Evolutionary conservation across 108 stramenopile species (phyloP), one percentile per base, ranked within the genome.

Genomic region (Fragilaria radians): DNA sequence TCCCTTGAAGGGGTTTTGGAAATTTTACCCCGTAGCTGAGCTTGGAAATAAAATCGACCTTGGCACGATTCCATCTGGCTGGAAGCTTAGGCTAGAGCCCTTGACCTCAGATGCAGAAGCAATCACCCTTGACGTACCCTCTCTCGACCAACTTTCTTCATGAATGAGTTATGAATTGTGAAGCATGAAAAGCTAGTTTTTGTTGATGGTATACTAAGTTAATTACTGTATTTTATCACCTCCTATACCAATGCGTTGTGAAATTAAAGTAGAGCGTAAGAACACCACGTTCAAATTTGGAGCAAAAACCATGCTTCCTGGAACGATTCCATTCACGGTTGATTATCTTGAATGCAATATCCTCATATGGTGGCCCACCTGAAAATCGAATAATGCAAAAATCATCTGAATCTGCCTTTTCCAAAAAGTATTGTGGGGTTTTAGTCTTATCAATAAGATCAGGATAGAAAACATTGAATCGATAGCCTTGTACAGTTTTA

Each of bases 401-500:
- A 1, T 98, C 89, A 27, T 92, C 79, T 18, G 91, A 67, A 54
- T 97, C 97, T 0, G 88, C 90, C 25, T 64, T 63, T 66, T 98
- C 96, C 70, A 99, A 48, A 50, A 71, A 73, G 64, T 81, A 99
- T 52, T 86, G 83, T 5, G 99, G 99, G 0, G 97, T 94, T 65
- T 95, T 85, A 54, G 83, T 78, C 46, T 85, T 89, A 68, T 99
- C 96, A 47, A 99, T 93, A 25, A 99, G 88, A 67, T 98, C 99
- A 32, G 99, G 96, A 77, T 99, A 99, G 67, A 98, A 98, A 34
- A 98, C 78, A 63, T 95, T 97, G 78, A 99, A 98, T 62, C 97
- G 97, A 82, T 99, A 98, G 17, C 99, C 98, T 74, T 98, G 97
- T 14, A 98, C 94, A 52, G 87, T 91, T 74, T 97, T 97, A n/a